Evolutionary conservation across 495 filamentous ascomycete genomes (phyloP), one percentile per base, ranked within the genome.

Genomic region (Rostrohypoxylon terebratum): DNA sequence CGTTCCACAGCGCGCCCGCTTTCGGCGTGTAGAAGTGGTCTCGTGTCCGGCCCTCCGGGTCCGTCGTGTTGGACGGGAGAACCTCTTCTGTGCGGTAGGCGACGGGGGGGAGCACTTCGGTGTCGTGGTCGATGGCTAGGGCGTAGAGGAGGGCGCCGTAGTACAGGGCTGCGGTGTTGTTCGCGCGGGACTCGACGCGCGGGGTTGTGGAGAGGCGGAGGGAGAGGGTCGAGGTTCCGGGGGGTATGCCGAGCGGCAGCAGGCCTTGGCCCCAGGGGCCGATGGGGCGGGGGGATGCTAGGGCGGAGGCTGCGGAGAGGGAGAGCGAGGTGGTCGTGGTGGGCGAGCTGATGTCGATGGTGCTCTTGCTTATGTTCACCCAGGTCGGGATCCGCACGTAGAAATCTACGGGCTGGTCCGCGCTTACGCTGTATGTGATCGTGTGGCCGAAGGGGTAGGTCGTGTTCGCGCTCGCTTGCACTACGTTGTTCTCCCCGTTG

Each of bases 121-220:
- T 62, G 63, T 75, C 66, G 38, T 55, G 51, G 23, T 75, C 75
- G 40, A 87, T 75, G 44, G 84, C 79, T 10, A 89, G 81, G 1
- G 86, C 85, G 75, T 88, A 90, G 4, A 89, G 76, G 0, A 90
- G 77, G 1, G 85, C 76, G 28, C 88, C 88, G 63, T 83, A 77
- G 75, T 87, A 85, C 51, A 90, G 73, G 1, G 88, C 79, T 3
- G 88, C 78, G 0, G 87, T 88, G 65, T 83, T 77, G 74, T 89
- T 90, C 21, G 83, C 83, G 38, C 87, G 80, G 2, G 67, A 50
- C 38, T 80, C 78, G 31, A 78, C 55, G 20, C 77, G 73, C 13
- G 82, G 72, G 7, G 23, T 33, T 0, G 78, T 70, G 5, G 59
- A 54, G 20, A 84, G 69, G 18, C 34, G 71, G 66, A 81, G 75